phyloP scores from a whole-genome alignment of 2,329 filamentous ascomycete species.

The Aspergillus bombycis region DNA sequence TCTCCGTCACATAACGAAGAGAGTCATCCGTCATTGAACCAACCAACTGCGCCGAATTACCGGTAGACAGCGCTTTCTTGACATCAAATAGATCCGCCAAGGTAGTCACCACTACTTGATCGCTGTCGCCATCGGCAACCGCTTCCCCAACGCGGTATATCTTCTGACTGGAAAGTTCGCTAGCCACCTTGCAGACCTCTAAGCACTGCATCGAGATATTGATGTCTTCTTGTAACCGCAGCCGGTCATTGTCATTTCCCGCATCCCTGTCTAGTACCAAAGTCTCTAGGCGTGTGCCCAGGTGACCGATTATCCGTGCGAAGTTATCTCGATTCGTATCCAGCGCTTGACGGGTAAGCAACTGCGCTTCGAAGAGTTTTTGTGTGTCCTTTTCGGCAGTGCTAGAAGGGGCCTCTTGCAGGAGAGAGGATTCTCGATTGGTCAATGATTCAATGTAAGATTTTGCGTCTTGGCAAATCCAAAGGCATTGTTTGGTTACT shows the following conservation, averaged over 20 bases:
- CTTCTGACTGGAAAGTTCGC: slow-evolving; percentile 35
- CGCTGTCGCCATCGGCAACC: slow-evolving; percentile 41
- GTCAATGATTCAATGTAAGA: slow-evolving; percentile 39
- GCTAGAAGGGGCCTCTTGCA: slow-evolving; percentile 10
- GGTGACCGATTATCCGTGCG: slow-evolving; percentile 33
- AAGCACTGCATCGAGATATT: slow-evolving; percentile 41
- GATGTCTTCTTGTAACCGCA: slow-evolving; percentile 39
- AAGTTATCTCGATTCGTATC: slow-evolving; percentile 37
- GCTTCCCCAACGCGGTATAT: slow-evolving; percentile 42
- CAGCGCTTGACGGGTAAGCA: slow-evolving; percentile 34
- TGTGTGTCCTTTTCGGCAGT: slow-evolving; percentile 16
- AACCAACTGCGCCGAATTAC: slow-evolving; percentile 40
- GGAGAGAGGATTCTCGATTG: slow-evolving; percentile 28
- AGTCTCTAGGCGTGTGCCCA: slow-evolving; percentile 37
- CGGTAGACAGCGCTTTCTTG: slow-evolving; percentile 39
- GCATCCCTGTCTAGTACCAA: slow-evolving; percentile 26
- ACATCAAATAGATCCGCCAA: slow-evolving; percentile 48
- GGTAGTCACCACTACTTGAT: slow-evolving; percentile 48
- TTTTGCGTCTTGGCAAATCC: slow-evolving; percentile 43
- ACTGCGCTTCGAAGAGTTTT: slow-evolving; percentile 37
- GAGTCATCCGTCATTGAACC: slow-evolving; percentile 40
- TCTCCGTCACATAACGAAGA: slow-evolving; percentile 29
- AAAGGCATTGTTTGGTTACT: slow-evolving; percentile 44
- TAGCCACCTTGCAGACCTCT: slow-evolving; percentile 43
- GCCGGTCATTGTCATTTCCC: slow-evolving; percentile 23